Evolutionary conservation across 805 yeast genomes (phyloP), one percentile per base, ranked within the genome.

Genomic region (Kuraishia floccosa): DNA sequence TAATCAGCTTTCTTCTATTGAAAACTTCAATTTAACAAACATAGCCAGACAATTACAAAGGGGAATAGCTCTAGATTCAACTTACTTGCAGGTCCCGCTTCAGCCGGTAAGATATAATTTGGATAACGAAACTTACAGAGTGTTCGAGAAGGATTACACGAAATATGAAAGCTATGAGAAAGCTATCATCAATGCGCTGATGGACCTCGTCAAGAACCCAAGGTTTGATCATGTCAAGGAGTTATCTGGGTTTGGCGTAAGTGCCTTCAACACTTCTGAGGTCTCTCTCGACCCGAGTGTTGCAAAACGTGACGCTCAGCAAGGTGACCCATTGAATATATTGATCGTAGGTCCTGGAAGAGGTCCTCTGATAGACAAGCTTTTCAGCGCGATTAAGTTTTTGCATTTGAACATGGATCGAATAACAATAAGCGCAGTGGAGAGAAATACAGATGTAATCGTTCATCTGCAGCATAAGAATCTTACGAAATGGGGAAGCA

Each of bases 271-370:
- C 26, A 42, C 49, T 3, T 44, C 47, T 16, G 40, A 35, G n/a
- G 26, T 43, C 7, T 33, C 41, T 20, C 27, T 37, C 7, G 16
- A 13, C 4, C 15, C 24, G n/a, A 13, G 25, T 15, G 25, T 6
- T 3, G 16, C 13, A 12, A 6, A 15, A 26, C 24, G 11, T n/a
- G n/a, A n/a, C n/a, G n/a, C n/a, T n/a, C n/a, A n/a, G n/a, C n/a
- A n/a, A n/a, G 15, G 12, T 6, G 24, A 24, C 22, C 20, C 11
- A n/a, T 38, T 63, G 17, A 54, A 55, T 8, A 54, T 82, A 6
- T 63, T 80, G 4, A 65, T 87, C 2, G 74, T 80, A 3, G 96
- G 96, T 0, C 91, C 96, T 0, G 96, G 96, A 1, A 58, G 85
- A 27, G 96, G 96, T 1, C 87, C 89, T 1, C 52, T 87, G 18